These are phyloP conservation scores for Xanthoconium separans DNA, from an alignment of 1,284 basidiomycete species.

Conservation along the genomic window DNA sequence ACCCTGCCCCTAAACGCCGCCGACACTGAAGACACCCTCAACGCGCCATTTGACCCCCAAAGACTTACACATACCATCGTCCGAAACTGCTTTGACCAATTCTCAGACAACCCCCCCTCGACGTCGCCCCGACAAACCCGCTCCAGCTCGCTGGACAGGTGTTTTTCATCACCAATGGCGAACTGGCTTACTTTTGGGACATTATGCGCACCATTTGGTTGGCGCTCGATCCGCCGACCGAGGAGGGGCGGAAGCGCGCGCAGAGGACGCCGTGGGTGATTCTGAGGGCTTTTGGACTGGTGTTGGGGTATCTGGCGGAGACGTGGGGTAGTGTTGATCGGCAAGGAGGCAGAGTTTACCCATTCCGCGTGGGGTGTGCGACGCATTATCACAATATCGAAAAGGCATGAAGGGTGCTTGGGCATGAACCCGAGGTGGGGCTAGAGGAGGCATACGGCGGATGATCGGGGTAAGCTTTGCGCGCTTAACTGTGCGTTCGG, in stretches of 20 bases:
- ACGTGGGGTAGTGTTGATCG: constrained; percentile 70
- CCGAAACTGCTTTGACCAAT: constrained; percentile 75
- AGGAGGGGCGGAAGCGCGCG: constrained; percentile 31
- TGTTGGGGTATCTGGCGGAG: constrained; percentile 73
- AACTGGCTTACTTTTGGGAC: constrained; percentile 97
- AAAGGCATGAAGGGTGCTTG: constrained; percentile 88
- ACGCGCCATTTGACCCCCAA: constrained; percentile 45
- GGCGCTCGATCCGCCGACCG: constrained; percentile 63
- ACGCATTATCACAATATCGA: constrained; percentile 94
- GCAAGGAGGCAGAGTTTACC: constrained; percentile 89
- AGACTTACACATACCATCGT: constrained; percentile 57
- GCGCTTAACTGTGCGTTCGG: not conserved
- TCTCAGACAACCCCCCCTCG: constrained; percentile 54
- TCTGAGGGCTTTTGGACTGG: constrained; percentile 65
- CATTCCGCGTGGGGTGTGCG: constrained; percentile 78
- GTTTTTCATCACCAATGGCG: constrained; percentile 98
- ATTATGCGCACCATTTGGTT: constrained; percentile 87
- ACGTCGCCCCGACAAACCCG: constrained; percentile 48
- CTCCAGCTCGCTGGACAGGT: constrained; percentile 88
- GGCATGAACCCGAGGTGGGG: constrained; percentile 90
- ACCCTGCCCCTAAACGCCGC: constrained; percentile 56
- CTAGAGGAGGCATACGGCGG: constrained; percentile 81
- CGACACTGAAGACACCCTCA: constrained; percentile 51
- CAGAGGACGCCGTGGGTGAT: constrained; percentile 51
- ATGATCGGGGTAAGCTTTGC: constrained; percentile 61